Evolutionary conservation across 1,284 basidiomycete genomes (phyloP), one percentile per base, ranked within the genome.

Genomic region (Chiua sp.): DNA sequence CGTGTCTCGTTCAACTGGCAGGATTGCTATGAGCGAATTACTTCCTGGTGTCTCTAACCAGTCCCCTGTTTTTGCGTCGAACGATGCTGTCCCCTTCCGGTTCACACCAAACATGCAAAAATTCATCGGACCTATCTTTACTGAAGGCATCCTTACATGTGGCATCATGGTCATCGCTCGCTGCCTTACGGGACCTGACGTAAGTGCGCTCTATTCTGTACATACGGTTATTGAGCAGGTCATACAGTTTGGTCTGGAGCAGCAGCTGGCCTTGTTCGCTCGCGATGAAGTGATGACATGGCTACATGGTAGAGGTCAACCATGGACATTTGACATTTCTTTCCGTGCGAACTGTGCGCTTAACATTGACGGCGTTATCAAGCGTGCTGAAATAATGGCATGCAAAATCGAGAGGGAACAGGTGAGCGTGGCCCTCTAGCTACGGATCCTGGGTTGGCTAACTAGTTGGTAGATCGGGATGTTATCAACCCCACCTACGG

Each of bases 101-200:
- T 87, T 98, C 66, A 98, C 96, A 15, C 96, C 96, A 4, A 98
- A 98, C 75, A 88, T 99, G 80, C 98, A 99, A 76, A 83, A 88
- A 68, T 98, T 99, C 78, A 80, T 99, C 53, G 95, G 93, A 0
- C 91, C 93, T 2, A 86, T 94, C 53, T 91, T 94, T 42, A 93
- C 91, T 13, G 98, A 99, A 75, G 98, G 97, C 20, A 78, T 98
- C 35, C 78, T 99, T 54, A 90, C 93, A 0, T 85, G 93, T 12
- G 87, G 92, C 1, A 87, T 98, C 39, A 92, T 98, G 82, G 93
- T 97, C 0, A 94, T 99, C 53, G 96, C 91, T 3, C 84, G 95
- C 55, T 92, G 90, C 59, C 80, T 99, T 51, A 96, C 94, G 4
- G 91, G 96, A 70, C 95, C 96, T 20, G 95, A 98, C 79, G 96